Conservation (phyloP, 495 filamentous ascomycete genomes). For the Opeltia flavorubescens region DNA sequence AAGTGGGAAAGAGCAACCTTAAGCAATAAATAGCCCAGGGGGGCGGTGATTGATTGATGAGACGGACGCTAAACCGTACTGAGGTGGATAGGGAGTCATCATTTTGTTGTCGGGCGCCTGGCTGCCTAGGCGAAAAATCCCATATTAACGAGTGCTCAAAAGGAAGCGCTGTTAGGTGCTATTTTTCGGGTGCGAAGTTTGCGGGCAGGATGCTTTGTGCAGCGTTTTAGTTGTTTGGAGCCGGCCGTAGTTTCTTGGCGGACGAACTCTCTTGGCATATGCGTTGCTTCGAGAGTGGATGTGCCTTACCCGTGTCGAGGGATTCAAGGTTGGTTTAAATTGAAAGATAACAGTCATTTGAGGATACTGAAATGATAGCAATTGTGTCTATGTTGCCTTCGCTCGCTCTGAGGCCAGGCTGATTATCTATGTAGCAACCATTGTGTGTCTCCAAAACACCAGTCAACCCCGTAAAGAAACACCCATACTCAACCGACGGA, state of each 20-base stretch:
- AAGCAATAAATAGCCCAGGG: slow-evolving; percentile 22
- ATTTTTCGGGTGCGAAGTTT: slow-evolving; percentile 9
- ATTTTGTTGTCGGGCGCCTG: slow-evolving; percentile 2
- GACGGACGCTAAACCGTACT: slow-evolving; percentile 5
- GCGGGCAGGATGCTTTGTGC: not conserved
- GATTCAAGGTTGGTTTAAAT: too few relatives aligned
- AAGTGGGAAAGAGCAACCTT: slow-evolving; percentile 18
- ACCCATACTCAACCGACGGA: too few relatives aligned
- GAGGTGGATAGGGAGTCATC: slow-evolving; percentile 16
- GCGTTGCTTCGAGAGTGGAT: too few relatives aligned
- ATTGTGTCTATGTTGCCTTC: not conserved
- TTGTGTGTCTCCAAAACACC: not conserved
- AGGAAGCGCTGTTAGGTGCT: slow-evolving; percentile 7
- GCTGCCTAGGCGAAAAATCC: slow-evolving; percentile 10
- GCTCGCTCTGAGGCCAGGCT: slow-evolving; percentile 1
- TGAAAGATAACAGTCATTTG: too few relatives aligned
- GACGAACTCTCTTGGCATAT: too few relatives aligned
- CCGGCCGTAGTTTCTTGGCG: too few relatives aligned
- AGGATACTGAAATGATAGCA: too few relatives aligned
- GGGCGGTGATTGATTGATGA: slow-evolving; percentile 17
- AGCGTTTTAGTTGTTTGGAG: too few relatives aligned
- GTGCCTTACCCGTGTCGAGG: too few relatives aligned
- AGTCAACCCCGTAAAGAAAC: too few relatives aligned
- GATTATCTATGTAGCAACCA: not conserved
- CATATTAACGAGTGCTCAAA: slow-evolving; percentile 9